Conservation (phyloP, 495 filamentous ascomycete species). For the Penicillium manginii region DNA sequence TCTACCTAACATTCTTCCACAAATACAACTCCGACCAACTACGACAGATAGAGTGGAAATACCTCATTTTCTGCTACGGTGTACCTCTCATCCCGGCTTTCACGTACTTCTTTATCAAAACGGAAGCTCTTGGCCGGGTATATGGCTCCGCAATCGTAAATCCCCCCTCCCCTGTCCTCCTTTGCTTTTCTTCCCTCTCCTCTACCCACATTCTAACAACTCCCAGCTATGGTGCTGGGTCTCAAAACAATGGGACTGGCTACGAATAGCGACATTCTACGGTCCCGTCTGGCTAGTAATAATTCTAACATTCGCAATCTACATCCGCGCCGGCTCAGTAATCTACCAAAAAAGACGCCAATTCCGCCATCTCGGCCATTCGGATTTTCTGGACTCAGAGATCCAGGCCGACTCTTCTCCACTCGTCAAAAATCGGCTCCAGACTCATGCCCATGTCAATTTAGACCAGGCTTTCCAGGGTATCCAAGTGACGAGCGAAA, state of each 20-base stretch:
- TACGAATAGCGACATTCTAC: slow-evolving; percentile 80
- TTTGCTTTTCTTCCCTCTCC: too few relatives aligned
- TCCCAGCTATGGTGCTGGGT: slow-evolving; percentile 84
- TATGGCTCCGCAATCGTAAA: slow-evolving; percentile 75
- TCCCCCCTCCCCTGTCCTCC: not conserved
- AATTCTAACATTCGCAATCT: slow-evolving; percentile 70
- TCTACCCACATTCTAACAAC: not conserved
- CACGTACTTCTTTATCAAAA: slow-evolving; percentile 65
- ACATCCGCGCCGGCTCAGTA: slow-evolving; percentile 68
- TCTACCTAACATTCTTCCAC: slow-evolving; percentile 83
- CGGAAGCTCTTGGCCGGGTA: slow-evolving; percentile 51
- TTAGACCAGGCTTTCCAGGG: slow-evolving; percentile 16
- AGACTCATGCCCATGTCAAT: too few relatives aligned
- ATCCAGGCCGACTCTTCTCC: slow-evolving; percentile 37
- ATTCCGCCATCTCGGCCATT: slow-evolving; percentile 42
- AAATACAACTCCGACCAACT: slow-evolving; percentile 71
- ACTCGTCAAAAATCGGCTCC: slow-evolving; percentile 60
- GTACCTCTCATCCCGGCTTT: slow-evolving; percentile 73
- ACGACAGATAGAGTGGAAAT: slow-evolving; percentile 70
- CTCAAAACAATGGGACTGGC: slow-evolving; percentile 64
- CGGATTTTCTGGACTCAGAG: slow-evolving; percentile 42
- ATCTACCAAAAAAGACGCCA: slow-evolving; percentile 62
- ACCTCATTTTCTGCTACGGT: slow-evolving; percentile 75
- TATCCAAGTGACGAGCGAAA: slow-evolving; percentile 50
- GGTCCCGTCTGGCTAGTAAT: slow-evolving; percentile 85